Evolutionary conservation across 2,329 filamentous ascomycete genomes (phyloP).

Genomic region (Aspergillus sp.): DNA sequence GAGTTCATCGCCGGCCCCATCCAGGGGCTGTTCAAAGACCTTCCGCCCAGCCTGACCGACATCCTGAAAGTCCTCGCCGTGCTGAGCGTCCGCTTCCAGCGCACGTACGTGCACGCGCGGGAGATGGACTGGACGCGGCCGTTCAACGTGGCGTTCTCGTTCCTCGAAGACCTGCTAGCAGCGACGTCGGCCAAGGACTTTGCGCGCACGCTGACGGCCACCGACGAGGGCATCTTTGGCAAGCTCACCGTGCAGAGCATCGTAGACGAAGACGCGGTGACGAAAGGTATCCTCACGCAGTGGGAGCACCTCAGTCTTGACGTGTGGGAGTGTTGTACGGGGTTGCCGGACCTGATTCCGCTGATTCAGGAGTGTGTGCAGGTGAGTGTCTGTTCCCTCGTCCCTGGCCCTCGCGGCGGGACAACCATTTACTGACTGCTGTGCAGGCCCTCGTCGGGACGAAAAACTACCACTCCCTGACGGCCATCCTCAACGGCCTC

Average conservation of each 20-base stretch:
- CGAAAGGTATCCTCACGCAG: conserved; percentile 20
- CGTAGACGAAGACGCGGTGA: conserved; percentile 19
- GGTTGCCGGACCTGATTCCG: conserved; percentile 30
- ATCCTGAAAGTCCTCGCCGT: conserved; percentile 38
- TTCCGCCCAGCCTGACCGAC: conserved; percentile 26
- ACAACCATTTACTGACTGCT: background rate
- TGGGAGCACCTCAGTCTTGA: conserved; percentile 33
- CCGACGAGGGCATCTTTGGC: conserved; percentile 31
- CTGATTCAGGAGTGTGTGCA: conserved; percentile 35
- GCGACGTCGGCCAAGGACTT: conserved; percentile 31
- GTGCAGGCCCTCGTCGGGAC: conserved; percentile 27
- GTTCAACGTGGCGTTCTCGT: conserved; percentile 30
- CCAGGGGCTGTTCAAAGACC: conserved; percentile 33
- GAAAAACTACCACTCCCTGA: conserved; percentile 37
- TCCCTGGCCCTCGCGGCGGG: background rate
- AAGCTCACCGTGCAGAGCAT: conserved; percentile 24
- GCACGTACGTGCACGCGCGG: conserved; percentile 31
- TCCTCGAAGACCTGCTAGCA: conserved; percentile 34
- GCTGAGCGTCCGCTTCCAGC: conserved; percentile 32
- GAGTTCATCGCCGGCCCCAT: conserved; percentile 39
- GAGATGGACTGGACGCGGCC: conserved; percentile 33
- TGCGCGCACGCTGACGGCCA: conserved; percentile 28
- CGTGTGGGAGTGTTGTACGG: conserved; percentile 39
- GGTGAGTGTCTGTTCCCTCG: conserved; percentile 21
- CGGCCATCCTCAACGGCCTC: conserved; percentile 35